These are phyloP conservation scores for Wickerhamomyces bovis DNA, from an alignment of 805 yeast species.

Conservation along the genomic window DNA sequence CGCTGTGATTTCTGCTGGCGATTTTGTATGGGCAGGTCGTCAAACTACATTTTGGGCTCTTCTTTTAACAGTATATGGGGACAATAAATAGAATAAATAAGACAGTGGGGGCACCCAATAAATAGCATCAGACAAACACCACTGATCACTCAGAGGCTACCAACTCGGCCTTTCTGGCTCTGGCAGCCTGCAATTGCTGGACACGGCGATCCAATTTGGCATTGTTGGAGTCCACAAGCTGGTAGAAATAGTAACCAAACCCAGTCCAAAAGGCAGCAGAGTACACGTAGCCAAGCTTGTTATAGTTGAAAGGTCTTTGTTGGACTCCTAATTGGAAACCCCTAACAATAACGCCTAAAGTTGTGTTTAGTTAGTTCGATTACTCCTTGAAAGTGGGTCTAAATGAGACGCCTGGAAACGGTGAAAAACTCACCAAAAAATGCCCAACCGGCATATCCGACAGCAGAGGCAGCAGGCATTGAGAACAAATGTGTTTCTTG, in stretches of 20 bases:
- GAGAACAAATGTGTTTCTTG: not conserved
- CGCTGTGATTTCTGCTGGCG: not conserved
- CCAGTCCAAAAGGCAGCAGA: conserved; percentile 41
- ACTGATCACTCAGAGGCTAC: not conserved
- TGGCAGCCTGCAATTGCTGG: conserved; percentile 30
- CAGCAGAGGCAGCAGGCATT: conserved; percentile 21
- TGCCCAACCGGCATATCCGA: conserved; percentile 32
- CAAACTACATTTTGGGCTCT: not conserved
- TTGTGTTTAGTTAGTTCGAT: not conserved
- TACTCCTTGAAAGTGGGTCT: not conserved
- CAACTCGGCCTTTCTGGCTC: conserved; percentile 13
- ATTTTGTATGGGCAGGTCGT: conserved; percentile 3
- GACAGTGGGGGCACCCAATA: not conserved
- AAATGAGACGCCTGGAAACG: too few relatives aligned
- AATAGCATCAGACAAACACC: not conserved
- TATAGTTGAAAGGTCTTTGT: conserved; percentile 32
- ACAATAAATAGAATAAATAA: conserved; percentile 2
- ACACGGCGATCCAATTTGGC: conserved; percentile 32
- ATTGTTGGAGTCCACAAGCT: conserved; percentile 34
- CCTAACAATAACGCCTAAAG: conserved; percentile 35
- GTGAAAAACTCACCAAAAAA: conserved; percentile 27
- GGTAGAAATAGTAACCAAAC: conserved; percentile 33
- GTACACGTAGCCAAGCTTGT: conserved; percentile 35
- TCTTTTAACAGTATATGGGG: too few relatives aligned
- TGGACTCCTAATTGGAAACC: conserved; percentile 39